These are phyloP conservation scores for Aspergillus sp. DNA, from an alignment of 2,329 filamentous ascomycete genomes.

Conservation along the genomic window DNA sequence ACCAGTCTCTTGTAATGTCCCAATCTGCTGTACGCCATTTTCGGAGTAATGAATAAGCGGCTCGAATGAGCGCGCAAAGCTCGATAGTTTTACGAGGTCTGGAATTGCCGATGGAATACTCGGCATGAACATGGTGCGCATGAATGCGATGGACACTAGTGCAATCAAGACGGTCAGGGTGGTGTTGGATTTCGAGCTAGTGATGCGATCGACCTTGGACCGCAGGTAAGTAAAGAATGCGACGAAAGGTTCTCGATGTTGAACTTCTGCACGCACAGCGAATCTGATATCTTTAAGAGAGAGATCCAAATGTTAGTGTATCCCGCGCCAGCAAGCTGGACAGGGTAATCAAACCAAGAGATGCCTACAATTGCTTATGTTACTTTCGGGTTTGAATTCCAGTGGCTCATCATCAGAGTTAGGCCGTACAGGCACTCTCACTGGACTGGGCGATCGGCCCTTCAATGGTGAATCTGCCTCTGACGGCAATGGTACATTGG, in stretches of 20 bases:
- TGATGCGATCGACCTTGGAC: constrained; percentile 59
- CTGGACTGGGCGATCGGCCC: constrained; percentile 56
- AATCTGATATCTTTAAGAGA: constrained; percentile 73
- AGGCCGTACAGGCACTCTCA: constrained; percentile 27
- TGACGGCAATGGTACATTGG: constrained; percentile 56
- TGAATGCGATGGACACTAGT: constrained; percentile 63
- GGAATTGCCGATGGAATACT: constrained; percentile 67
- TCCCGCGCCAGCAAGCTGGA: constrained; percentile 26
- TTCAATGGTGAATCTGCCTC: constrained; percentile 58
- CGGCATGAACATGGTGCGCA: constrained; percentile 69
- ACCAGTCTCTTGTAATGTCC: constrained; percentile 84
- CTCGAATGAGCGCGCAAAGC: constrained; percentile 86
- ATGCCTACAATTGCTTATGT: constrained; percentile 53
- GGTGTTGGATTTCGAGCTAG: constrained; percentile 68
- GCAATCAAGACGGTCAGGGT: constrained; percentile 61
- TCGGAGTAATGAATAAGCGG: constrained; percentile 94
- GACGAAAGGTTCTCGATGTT: constrained; percentile 83
- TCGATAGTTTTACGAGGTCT: constrained; percentile 86
- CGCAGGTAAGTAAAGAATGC: constrained; percentile 65
- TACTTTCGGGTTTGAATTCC: constrained; percentile 36
- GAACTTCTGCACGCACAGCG: constrained; percentile 80
- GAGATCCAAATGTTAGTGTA: constrained; percentile 34
- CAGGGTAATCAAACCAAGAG: constrained; percentile 25
- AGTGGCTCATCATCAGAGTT: constrained; percentile 35
- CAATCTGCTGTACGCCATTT: constrained; percentile 80